A percentile compares a stretch with the other conserved stretches of the same genome.
Conservation (phyloP, 345 rosid species). For the Euphorbia pulcherrima region DNA sequence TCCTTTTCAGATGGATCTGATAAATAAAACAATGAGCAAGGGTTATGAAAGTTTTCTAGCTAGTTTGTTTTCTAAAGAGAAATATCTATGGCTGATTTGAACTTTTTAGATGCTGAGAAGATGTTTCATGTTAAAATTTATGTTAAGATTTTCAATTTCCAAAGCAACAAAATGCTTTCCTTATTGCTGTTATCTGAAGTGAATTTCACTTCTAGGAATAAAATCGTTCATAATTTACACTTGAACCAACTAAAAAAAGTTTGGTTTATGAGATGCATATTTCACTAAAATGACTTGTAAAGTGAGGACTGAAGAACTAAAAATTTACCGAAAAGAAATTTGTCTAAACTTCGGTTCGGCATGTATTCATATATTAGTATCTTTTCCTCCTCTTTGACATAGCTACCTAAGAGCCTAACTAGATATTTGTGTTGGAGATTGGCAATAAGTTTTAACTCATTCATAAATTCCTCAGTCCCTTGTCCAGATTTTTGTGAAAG, state of each 20-base stretch:
- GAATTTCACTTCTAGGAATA: too few species aligned
- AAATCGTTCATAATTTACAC: too few species aligned
- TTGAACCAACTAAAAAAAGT: too few species aligned
- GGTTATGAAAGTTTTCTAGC: too few species aligned
- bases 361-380: constrained; percentile 23
- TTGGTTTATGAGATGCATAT: not conserved
- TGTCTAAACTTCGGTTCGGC: constrained; percentile 25
- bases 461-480: constrained; percentile 19
- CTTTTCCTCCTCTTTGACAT: constrained; percentile 16
- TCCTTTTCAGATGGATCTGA: constrained; percentile 2
- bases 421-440: constrained; percentile 28
- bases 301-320: not conserved
- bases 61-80: too few species aligned
- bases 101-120: too few species aligned
- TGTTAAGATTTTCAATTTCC: too few species aligned
- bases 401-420: constrained; percentile 23
- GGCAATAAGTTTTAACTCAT: constrained; percentile 18
- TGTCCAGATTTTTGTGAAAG: constrained; percentile 19
- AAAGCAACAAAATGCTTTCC: too few species aligned
- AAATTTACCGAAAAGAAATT: constrained; percentile 18
- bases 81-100: too few species aligned
- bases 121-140: too few species aligned
- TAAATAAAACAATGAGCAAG: too few species aligned
- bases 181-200: too few species aligned
- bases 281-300: not conserved